Conservation (phyloP, 495 filamentous ascomycete species). For the Trichoderma erinaceum region DNA sequence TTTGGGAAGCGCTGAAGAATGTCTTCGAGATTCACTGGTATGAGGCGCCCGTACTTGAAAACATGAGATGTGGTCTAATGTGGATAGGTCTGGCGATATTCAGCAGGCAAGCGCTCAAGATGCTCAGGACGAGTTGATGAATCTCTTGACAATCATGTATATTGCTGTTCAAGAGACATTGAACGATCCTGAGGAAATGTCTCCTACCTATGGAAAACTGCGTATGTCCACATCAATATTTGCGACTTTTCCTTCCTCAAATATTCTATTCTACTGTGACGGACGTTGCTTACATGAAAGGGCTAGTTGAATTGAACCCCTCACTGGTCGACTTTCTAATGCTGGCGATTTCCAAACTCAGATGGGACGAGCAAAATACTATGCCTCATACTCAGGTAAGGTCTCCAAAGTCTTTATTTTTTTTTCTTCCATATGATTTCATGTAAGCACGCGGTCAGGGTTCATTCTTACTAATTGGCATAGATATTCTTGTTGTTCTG, state of each 20-base stretch:
- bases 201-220: conserved; percentile 32
- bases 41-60: conserved; percentile 11
- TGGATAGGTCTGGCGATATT: conserved; percentile 32
- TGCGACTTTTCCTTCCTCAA: no score
- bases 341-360: conserved; percentile 64
- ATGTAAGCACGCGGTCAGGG: neutral
- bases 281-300: conserved; percentile 22
- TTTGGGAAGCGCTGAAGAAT: conserved; percentile 55
- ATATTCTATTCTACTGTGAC: neutral
- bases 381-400: conserved; percentile 32
- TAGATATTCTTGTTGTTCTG: conserved; percentile 74
- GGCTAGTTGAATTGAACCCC: conserved; percentile 54
- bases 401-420: neutral
- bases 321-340: conserved; percentile 66
- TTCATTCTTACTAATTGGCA: conserved; percentile 16
- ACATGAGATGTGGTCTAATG: conserved; percentile 26
- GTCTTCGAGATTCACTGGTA: conserved; percentile 53
- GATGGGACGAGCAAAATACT: conserved; percentile 71
- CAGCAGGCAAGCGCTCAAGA: conserved; percentile 31
- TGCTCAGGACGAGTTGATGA: conserved; percentile 50
- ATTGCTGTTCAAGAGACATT: conserved; percentile 64
- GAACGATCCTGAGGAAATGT: conserved; percentile 37
- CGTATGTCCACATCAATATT: conserved; percentile 27
- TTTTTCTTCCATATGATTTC: neutral
- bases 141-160: conserved; percentile 64